Base-by-base conservation (phyloP, 2,329 filamentous ascomycete species). In the Mariannaea sp. region DNA sequence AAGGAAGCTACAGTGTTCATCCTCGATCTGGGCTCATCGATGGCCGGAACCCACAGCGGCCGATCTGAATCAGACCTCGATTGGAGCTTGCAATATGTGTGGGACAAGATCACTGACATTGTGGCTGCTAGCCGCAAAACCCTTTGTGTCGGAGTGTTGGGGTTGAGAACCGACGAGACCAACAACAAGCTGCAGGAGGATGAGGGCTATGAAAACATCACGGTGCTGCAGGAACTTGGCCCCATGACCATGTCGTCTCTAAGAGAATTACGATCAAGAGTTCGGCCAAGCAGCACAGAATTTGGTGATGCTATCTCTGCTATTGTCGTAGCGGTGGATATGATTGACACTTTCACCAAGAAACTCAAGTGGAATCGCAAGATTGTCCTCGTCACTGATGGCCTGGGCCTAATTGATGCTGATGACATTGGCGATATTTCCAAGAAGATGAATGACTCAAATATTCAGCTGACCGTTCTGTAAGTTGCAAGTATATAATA, bases 1-100 rank as follows among this genome's bases (percentile, higher is more conserved):
- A 99, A 99, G 71, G 91, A 97, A 76, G 91, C 92, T 7, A 94
- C 88, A 0, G 84, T 97, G 36, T 99, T 94, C 72, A 88, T 99
- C 63, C 75, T 99, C 56, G 94, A 99, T 74, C 78, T 97, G 19
- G 92, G 92, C 53, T 79, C 77, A 66, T 89, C 92, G n/a, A 97
- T 96, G 89, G 87, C 80, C 53, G 78, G 88, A 68, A 81, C 78
- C 64, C 83, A 85, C 63, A 80, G 84, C 74, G 90, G 88, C 20
- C 85, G 94, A 61, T 70, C 77, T 16, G 83, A 93, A 70, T 88
- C 88, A 3, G 89, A 97, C 70, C 82, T 99, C 14, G 90, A 97
- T 56, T 99, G 88, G 85, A 84, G 85, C 41, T 86, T 97, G 84
- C 84, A 85, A 57, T 99, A 96, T 73, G 83, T 97, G 43, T 99